Conservation (phyloP, 371 early-diverging fungal genomes). For the Mortierella sp. region DNA sequence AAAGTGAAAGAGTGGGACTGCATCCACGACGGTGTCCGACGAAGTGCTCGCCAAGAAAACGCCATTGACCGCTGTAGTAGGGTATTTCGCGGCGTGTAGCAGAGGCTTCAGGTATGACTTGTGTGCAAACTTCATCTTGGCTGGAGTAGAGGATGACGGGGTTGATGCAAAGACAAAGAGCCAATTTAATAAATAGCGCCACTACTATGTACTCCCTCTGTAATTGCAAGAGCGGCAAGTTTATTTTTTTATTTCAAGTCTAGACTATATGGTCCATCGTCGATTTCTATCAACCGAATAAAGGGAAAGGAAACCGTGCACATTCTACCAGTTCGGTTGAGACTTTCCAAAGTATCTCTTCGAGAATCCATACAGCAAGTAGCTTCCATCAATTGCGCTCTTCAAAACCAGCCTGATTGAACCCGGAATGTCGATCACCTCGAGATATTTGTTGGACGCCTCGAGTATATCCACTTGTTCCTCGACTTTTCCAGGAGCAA, state of each 20-base stretch:
- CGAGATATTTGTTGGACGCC: neutral
- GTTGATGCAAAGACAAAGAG: neutral
- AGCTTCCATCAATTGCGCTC: neutral
- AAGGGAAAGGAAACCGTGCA: too few relatives aligned
- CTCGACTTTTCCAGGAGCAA: neutral
- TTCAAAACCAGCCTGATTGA: neutral
- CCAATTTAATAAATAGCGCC: neutral
- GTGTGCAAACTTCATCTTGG: constrained; percentile 60
- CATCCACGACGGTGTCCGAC: constrained; percentile 62
- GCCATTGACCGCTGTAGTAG: constrained; percentile 78
- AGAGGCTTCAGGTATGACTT: constrained; percentile 80
- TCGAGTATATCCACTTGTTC: neutral
- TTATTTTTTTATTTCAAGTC: too few relatives aligned
- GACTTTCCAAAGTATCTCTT: neutral
- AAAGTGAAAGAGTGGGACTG: constrained; percentile 85
- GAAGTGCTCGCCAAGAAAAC: constrained; percentile 49
- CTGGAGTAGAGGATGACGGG: neutral
- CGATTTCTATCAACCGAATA: too few relatives aligned
- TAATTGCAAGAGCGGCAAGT: too few relatives aligned
- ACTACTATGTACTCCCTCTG: neutral
- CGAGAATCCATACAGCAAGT: neutral
- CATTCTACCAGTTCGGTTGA: neutral
- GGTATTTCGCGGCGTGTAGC: constrained; percentile 87
- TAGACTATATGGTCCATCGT: too few relatives aligned
- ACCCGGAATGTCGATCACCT: neutral